Percentiles rank a stretch among this genome's conserved stretches.
Evolutionary conservation across 2,329 filamentous ascomycete genomes (phyloP).

Genomic region (Nigrospora sphaerica): DNA sequence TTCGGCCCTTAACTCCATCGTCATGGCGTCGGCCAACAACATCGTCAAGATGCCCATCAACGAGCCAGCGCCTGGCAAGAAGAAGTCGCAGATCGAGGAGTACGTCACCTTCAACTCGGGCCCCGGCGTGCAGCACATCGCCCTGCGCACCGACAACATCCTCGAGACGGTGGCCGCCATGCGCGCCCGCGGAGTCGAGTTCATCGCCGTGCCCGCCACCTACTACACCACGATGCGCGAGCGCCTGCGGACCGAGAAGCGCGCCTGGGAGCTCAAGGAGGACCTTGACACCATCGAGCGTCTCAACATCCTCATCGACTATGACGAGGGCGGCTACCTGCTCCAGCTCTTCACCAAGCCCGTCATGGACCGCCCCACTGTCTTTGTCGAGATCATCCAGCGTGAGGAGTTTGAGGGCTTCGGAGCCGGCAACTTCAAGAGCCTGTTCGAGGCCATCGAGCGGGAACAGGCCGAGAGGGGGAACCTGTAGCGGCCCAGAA

Average conservation of each 20-base stretch:
- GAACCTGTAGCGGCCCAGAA: too few species aligned
- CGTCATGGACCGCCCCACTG: constrained; percentile 87
- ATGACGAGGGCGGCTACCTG: constrained; percentile 86
- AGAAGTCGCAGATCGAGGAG: constrained; percentile 91
- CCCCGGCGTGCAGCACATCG: constrained; percentile 88
- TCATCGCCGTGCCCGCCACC: constrained; percentile 80
- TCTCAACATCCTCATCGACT: constrained; percentile 88
- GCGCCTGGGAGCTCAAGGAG: constrained; percentile 62
- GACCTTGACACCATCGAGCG: constrained; percentile 70
- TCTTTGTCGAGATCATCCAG: constrained; percentile 96
- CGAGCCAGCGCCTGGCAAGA: constrained; percentile 84
- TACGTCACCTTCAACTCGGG: constrained; percentile 87
- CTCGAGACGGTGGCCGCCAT: constrained; percentile 69
- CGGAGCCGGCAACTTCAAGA: constrained; percentile 93
- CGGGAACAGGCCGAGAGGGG: constrained; percentile 81
- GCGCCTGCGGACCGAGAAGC: constrained; percentile 59
- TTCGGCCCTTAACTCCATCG: constrained; percentile 79
- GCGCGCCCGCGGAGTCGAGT: constrained; percentile 82
- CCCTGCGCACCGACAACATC: constrained; percentile 76
- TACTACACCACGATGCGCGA: constrained; percentile 76
- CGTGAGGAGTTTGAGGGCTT: constrained; percentile 86
- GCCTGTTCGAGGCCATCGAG: constrained; percentile 91
- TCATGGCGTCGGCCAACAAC: constrained; percentile 82
- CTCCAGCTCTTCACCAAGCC: constrained; percentile 76
- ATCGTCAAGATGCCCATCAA: constrained; percentile 96